Evolutionary conservation across 305 asterid genomes (phyloP), one percentile per base, ranked within the genome.

Genomic region (Fraxinus platypoda): DNA sequence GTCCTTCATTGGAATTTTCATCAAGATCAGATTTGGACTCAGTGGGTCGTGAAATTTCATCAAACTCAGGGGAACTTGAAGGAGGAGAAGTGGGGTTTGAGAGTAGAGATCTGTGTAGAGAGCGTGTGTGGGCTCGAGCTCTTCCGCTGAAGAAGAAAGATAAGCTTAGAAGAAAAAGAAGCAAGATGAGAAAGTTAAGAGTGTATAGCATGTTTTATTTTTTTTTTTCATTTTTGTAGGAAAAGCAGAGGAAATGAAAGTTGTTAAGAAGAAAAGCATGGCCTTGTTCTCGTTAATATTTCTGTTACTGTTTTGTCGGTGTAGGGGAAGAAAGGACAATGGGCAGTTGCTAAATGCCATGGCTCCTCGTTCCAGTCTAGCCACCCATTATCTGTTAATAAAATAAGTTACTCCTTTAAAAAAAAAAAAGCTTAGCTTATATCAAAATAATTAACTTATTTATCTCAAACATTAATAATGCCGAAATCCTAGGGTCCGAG

Each of bases 101-200:
- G 91, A 81, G 82, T 76, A 77, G 77, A 84, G 73, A 74, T 89
- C 83, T 76, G 83, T 76, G 88, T 87, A 84, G 28, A 83, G 54
- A 70, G 83, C 71, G 71, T 88, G 78, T 17, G 81, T 85, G 77
- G 77, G 93, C 25, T 91, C 86, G 88, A 82, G 85, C 81, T 19
- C 82, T 80, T 82, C 74, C 77, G 91, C 54, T 88, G 82, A 93
- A 81, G 84, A 89, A 59, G 91, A 92, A 88, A 64, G 84, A 84
- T 80, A 91, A 41, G 86, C 85, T 78, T 68, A 85, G 78, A 38
- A 91, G 66, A 25, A 90, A 87, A 37, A 92, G 76, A 31, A 89
- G 78, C 34, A 85, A 21, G 8, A 82, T 73, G 88, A 81, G 72
- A 85, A 34, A 76, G 78, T 72, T 77, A 83, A 28, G 84, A 89